Evolutionary conservation across 176 grass and related monocot genomes (phyloP).

Genomic region (Metroxylon sagu): DNA sequence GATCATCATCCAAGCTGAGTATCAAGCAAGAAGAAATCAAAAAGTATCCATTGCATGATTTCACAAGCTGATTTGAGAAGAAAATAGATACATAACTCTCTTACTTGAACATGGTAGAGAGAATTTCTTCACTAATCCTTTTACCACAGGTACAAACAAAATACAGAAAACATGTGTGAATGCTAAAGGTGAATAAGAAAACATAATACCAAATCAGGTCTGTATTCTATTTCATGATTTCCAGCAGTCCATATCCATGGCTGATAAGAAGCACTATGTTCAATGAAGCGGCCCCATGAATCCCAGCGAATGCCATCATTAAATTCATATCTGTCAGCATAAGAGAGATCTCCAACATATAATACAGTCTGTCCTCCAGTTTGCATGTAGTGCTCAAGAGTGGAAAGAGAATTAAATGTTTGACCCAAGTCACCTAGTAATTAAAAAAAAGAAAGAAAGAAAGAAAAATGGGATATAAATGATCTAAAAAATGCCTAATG

Average conservation of each 20-base stretch:
- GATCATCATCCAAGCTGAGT: too few species aligned
- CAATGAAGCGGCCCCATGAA: constrained; percentile 75
- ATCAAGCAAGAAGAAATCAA: too few species aligned
- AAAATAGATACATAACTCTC: too few species aligned
- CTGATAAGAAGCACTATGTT: constrained; percentile 69
- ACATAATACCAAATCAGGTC: constrained; percentile 70
- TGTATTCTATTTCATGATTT: constrained; percentile 97
- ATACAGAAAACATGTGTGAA: constrained; percentile 1
- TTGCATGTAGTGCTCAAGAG: constrained; percentile 83
- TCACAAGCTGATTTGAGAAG: too few species aligned
- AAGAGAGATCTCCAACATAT: constrained; percentile 87
- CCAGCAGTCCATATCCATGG: constrained; percentile 88
- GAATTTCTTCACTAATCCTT: neutral
- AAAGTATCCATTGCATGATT: too few species aligned
- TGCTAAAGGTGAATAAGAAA: neutral
- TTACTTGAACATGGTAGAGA: too few species aligned
- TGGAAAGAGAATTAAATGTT: constrained; percentile 95
- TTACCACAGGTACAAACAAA: neutral
- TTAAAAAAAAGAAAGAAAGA: neutral
- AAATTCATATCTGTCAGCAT: constrained; percentile 80
- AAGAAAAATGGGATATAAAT: neutral
- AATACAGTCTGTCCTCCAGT: constrained; percentile 60
- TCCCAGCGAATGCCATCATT: constrained; percentile 92
- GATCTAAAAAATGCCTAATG: neutral
- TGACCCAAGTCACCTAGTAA: constrained; percentile 83